Evolutionary conservation across 352 stramenopile species (phyloP), one percentile per base, ranked within the genome.

Genomic region (Globisporangium solare): DNA sequence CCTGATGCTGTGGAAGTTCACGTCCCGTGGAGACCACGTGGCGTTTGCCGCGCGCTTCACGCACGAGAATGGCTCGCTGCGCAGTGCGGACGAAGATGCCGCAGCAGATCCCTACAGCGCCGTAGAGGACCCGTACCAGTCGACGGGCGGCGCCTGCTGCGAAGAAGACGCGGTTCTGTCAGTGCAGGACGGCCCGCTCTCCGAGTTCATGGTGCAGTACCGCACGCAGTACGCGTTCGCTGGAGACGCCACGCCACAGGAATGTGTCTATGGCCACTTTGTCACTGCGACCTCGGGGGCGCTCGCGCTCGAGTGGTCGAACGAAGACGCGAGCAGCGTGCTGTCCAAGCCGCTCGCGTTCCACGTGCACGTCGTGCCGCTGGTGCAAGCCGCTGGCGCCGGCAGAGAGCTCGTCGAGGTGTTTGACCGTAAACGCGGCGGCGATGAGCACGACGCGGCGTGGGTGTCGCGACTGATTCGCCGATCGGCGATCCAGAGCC

Each of bases 231-330:
- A 68, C 45, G 39, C 56, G 0, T 76, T 74, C 12, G 7, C 55
- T 18, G 46, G 43, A 7, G 21, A 56, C 32, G 2, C 21, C 13
- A 35, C 27, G 0, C 27, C 27, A 35, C 27, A 35, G 10, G 27
- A 35, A 6, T 68, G 63, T 51, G 32, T 69, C 18, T 75, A 71
- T 52, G 73, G 73, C 11, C 63, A 73, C 15, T 72, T 58, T 56
- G 51, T 75, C 7, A 39, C 60, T 18, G 14, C 58, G 21, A 56
- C 52, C 21, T 52, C 20, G 42, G 73, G 71, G 0, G 37, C 58
- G 0, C 37, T 80, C 37, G 68, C 62, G 24, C 40, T 86, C 35
- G 43, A 71, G 54, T 86, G 76, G 76, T 60, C 71, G 39, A 83
- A 83, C 43, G 42, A 56, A 7, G 69, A 80, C 56, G 71, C 59